A percentile compares a stretch with the other conserved stretches of the same genome.
Conservation (phyloP, 2,329 filamentous ascomycete genomes). For the Claviceps pusilla region DNA sequence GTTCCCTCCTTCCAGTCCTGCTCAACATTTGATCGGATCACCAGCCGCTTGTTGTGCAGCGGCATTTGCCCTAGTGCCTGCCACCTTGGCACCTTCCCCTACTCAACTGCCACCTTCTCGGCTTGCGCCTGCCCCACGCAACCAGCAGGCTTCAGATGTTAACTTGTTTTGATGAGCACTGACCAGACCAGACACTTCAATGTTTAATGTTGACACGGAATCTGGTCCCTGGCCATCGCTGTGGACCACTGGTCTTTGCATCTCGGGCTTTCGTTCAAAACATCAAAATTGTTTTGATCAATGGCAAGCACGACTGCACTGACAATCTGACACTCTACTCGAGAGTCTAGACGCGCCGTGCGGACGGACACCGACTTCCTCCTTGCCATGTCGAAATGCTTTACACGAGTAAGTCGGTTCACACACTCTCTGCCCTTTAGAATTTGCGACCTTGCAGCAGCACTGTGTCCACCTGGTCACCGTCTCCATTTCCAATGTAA, state of each 20-base stretch:
- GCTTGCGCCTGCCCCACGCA: not conserved
- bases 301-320: not conserved
- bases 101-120: not conserved
- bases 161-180: no score
- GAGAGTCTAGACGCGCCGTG: not conserved
- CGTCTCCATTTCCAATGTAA: not conserved
- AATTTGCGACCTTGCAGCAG: not conserved
- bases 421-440: not conserved
- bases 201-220: not conserved
- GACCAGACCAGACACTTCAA: not conserved
- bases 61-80: not conserved
- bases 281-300: not conserved
- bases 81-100: not conserved
- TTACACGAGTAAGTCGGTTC: constrained; percentile 1
- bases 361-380: not conserved
- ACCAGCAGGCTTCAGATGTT: not conserved
- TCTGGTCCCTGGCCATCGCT: not conserved
- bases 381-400: not conserved
- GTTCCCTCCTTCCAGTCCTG: not conserved
- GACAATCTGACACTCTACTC: no score
- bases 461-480: not conserved
- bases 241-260: not conserved
- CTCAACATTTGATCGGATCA: not conserved
- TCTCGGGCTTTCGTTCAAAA: not conserved
- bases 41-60: constrained; percentile 1